Evolutionary conservation across 129 eudicot genomes (phyloP).

Genomic region (Tanacetum coccineum): DNA sequence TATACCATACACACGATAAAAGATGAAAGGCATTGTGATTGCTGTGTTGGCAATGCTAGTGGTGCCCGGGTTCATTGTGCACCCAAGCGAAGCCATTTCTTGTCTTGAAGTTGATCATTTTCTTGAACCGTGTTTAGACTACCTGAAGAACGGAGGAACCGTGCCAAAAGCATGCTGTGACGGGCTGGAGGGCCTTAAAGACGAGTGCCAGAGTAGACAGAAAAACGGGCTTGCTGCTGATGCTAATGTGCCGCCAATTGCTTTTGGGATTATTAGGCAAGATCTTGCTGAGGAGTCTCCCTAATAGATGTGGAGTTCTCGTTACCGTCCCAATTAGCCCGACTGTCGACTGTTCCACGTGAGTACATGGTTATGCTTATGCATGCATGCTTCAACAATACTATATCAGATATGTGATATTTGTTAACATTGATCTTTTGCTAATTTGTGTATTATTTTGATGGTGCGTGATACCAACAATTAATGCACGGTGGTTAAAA

Average conservation of each 20-base stretch:
- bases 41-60: conserved; percentile 22
- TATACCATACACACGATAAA: conserved; percentile 1
- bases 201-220: conserved; percentile 14
- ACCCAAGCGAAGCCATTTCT: conserved; percentile 25
- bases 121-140: conserved; percentile 28
- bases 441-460: too few relatives aligned
- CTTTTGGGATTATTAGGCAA: conserved; percentile 8
- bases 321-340: conserved; percentile 21
- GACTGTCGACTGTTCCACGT: conserved; percentile 32
- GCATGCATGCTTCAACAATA: neutral
- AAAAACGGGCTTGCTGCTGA: conserved; percentile 25
- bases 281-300: conserved; percentile 18
- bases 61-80: conserved; percentile 20
- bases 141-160: conserved; percentile 8
- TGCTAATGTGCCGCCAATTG: conserved; percentile 20
- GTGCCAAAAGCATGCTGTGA: conserved; percentile 15
- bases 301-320: conserved; percentile 16
- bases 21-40: conserved; percentile 25
- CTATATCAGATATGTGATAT: neutral
- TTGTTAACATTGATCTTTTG: too few relatives aligned
- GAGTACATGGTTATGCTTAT: conserved; percentile 18
- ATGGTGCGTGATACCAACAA: conserved; percentile 12
- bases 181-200: conserved; percentile 22
- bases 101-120: conserved; percentile 12
- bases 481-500: conserved; percentile 3